Evolutionary conservation across 176 grass and related monocot genomes (phyloP).

Genomic region (Avena atlantica): DNA sequence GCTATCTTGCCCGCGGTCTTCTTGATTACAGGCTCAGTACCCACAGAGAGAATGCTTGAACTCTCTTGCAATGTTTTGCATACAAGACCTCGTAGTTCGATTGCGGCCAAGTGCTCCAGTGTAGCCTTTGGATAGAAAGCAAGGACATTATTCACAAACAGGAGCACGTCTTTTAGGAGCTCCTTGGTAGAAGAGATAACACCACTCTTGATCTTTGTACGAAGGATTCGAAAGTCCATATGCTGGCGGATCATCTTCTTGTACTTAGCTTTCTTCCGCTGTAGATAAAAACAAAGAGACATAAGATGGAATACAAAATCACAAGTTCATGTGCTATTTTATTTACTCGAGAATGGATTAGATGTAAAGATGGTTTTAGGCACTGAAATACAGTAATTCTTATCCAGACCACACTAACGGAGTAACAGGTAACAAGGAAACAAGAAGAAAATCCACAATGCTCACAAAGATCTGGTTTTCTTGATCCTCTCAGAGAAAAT

Average conservation of each 20-base stretch:
- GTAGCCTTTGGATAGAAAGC: constrained; percentile 75
- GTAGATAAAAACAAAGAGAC: constrained; percentile 8
- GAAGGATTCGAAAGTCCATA: constrained; percentile 77
- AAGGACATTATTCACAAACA: constrained; percentile 78
- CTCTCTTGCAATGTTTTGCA: constrained; percentile 54
- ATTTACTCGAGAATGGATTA: constrained; percentile 28
- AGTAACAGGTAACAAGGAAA: constrained; percentile 10
- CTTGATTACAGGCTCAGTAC: constrained; percentile 27
- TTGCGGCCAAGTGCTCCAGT: constrained; percentile 70
- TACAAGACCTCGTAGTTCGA: constrained; percentile 58
- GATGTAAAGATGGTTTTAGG: not conserved
- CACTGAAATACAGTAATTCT: constrained; percentile 3
- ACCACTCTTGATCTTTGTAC: constrained; percentile 73
- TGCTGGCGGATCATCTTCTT: constrained; percentile 88
- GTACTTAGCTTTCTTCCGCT: constrained; percentile 72
- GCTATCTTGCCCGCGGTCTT: constrained; percentile 3
- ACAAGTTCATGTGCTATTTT: constrained; percentile 17
- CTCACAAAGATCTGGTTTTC: constrained; percentile 30
- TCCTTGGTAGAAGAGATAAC: constrained; percentile 72
- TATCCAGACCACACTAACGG: constrained; percentile 8
- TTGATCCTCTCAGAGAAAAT: constrained; percentile 28
- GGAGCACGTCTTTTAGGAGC: constrained; percentile 75
- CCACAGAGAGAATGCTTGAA: constrained; percentile 32
- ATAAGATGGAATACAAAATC: constrained; percentile 29
- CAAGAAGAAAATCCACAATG: not conserved